Evolutionary conservation across 495 filamentous ascomycete genomes (phyloP), one percentile per base, ranked within the genome.

Genomic region (Jackrogersella multiformis): DNA sequence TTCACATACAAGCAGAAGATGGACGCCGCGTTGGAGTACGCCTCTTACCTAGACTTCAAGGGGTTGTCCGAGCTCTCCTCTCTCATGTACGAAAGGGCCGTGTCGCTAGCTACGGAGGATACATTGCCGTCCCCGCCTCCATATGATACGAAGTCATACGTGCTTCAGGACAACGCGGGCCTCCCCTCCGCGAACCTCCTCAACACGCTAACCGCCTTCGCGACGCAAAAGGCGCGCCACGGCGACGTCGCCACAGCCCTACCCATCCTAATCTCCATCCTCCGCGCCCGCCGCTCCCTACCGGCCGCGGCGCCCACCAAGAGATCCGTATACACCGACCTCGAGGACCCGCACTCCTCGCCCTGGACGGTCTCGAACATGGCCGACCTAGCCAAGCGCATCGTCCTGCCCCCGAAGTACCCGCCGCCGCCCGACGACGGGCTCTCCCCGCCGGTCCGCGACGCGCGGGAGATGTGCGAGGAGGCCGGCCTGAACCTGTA

Each of bases 401-500:
- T 85, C n/a, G 49, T 87, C 56, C 59, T 74, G 3, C 79, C 84
- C 1, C 85, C 82, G 0, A 75, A 82, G 41, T 94, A 90, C 73
- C 92, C 93, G 0, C 73, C 84, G 0, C 83, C 89, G 0, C 87
- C 86, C 0, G 78, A 83, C 7, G 86, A 89, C 24, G 93, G 92
- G 26, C 84, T 90, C 44, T 75, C 83, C 13, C 84, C 89, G 0
- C 87, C 92, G 0, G 54, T 81, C 2, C 88, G 90, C 32, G 84
- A 85, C 28, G 57, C 83, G 0, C 78, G 79, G 23, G 87, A 90
- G 53, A 77, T 83, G 26, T 97, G 95, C 81, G 90, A 92, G 51
- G 92, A 97, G 74, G 93, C 92, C 2, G 90, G 85, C 5, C 78
- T 97, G 2, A 91, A 93, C 87, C 84, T 90, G 16, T 92, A 97